Evolutionary conservation across 805 yeast species (phyloP).

Genomic region (Saturnispora sanitii): DNA sequence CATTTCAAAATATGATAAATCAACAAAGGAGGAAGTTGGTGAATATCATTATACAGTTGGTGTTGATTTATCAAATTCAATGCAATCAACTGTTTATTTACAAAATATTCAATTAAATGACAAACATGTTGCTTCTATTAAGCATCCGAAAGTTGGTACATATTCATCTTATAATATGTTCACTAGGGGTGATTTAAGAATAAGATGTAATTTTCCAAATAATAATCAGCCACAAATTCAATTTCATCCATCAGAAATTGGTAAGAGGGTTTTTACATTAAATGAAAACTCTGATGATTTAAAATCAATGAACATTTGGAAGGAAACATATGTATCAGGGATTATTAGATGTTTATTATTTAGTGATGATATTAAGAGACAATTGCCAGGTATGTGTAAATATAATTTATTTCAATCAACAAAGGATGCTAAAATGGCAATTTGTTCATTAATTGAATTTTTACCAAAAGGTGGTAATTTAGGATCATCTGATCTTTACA

Average conservation of each 20-base stretch:
- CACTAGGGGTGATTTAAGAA: conserved; percentile 61
- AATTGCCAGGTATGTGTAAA: conserved; percentile 49
- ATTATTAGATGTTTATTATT: conserved; percentile 46
- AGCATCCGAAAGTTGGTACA: conserved; percentile 34
- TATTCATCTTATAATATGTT: conserved; percentile 69
- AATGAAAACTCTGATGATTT: conserved; percentile 35
- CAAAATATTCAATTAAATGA: conserved; percentile 36
- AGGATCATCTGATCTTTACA: conserved; percentile 32
- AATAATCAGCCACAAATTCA: conserved; percentile 29
- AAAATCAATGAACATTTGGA: conserved; percentile 47
- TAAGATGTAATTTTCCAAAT: conserved; percentile 49
- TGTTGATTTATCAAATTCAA: conserved; percentile 40
- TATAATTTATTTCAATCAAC: conserved; percentile 33
- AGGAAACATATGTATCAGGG: conserved; percentile 49
- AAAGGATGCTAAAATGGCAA: conserved; percentile 28
- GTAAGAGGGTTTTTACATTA: conserved; percentile 12
- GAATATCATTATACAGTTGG: conserved; percentile 48
- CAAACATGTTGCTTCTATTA: conserved; percentile 18
- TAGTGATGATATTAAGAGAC: conserved; percentile 44
- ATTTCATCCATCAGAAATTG: conserved; percentile 41
- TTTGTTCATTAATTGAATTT: conserved; percentile 31
- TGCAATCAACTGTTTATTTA: conserved; percentile 47
- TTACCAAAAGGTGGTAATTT: conserved; percentile 38
- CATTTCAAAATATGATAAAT: conserved; percentile 34
- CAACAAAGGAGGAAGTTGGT: conserved; percentile 39